phyloP scores from a whole-genome alignment of 192 early-diverging fungal genomes.

The Martensiomyces pterosporus region DNA sequence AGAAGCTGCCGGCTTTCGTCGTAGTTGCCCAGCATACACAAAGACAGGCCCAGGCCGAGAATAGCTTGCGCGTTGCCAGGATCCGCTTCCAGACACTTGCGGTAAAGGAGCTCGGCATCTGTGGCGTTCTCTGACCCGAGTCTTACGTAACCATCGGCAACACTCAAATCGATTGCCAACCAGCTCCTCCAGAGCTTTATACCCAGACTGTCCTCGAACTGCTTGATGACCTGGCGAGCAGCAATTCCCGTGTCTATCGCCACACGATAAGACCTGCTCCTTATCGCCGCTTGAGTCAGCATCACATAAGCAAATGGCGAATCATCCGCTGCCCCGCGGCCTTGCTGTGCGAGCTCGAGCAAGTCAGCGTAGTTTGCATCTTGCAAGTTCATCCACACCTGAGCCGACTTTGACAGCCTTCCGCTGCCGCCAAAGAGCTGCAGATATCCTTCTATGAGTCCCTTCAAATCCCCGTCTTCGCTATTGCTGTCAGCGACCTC shows the following conservation, averaged over 20 bases:
- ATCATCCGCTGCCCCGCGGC: constrained; percentile 7
- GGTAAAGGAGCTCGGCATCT: constrained; percentile 56
- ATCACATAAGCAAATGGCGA: constrained; percentile 40
- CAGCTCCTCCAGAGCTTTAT: constrained; percentile 32
- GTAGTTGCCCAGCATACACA: constrained; percentile 48
- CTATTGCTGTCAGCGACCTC: constrained; percentile 11
- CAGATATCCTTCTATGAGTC: constrained; percentile 9
- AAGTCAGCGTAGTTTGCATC: not conserved
- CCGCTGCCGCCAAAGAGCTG: constrained; percentile 14
- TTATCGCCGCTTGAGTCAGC: constrained; percentile 6
- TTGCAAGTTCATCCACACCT: constrained; percentile 11
- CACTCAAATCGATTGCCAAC: constrained; percentile 54
- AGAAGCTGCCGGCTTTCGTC: constrained; percentile 60
- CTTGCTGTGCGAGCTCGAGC: constrained; percentile 17
- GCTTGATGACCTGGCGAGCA: constrained; percentile 9
- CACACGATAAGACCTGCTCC: constrained; percentile 6
- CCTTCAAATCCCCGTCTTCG: not conserved
- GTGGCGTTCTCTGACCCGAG: constrained; percentile 54
- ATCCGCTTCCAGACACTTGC: constrained; percentile 47
- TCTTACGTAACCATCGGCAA: constrained; percentile 58
- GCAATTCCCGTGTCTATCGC: constrained; percentile 17
- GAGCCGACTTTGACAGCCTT: constrained; percentile 7
- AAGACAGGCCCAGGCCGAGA: constrained; percentile 51
- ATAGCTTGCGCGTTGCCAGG: constrained; percentile 46
- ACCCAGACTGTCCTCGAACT: constrained; percentile 10